These are phyloP conservation scores for Salvia hispanica DNA, from an alignment of 257 asterid species.

Conservation along the genomic window DNA sequence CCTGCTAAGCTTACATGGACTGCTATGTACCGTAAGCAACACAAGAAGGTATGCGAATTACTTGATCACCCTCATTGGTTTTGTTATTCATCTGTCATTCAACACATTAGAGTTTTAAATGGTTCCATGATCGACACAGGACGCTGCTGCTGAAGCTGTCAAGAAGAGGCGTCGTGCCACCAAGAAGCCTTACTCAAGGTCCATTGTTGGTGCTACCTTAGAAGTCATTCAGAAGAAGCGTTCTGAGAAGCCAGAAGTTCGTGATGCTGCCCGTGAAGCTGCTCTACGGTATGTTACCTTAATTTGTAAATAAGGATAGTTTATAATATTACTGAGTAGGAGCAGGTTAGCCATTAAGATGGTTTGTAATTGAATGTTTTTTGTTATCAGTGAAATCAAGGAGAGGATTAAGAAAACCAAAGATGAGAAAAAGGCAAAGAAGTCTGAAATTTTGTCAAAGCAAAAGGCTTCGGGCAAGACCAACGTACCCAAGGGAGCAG, in stretches of 20 bases:
- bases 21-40: conserved; percentile 1
- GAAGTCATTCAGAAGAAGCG: conserved; percentile 5
- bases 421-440: background rate
- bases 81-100: no score
- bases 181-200: conserved; percentile 6
- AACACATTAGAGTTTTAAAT: no score
- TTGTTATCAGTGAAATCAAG: background rate
- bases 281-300: background rate
- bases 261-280: conserved; percentile 12
- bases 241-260: background rate
- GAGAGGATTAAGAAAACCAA: background rate
- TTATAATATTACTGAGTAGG: no score
- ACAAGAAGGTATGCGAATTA: background rate
- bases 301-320: no score
- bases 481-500: background rate
- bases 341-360: no score
- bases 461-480: background rate
- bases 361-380: background rate
- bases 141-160: conserved; percentile 1
- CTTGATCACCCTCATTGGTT: no score
- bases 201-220: conserved; percentile 2
- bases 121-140: background rate
- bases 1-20: background rate
- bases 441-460: background rate
- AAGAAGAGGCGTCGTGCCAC: conserved; percentile 6